Percentiles rank a stretch among this genome's conserved stretches.
These are phyloP conservation scores for Penicillium sp. DNA, from an alignment of 2,329 filamentous ascomycete species.

Conservation along the genomic window DNA sequence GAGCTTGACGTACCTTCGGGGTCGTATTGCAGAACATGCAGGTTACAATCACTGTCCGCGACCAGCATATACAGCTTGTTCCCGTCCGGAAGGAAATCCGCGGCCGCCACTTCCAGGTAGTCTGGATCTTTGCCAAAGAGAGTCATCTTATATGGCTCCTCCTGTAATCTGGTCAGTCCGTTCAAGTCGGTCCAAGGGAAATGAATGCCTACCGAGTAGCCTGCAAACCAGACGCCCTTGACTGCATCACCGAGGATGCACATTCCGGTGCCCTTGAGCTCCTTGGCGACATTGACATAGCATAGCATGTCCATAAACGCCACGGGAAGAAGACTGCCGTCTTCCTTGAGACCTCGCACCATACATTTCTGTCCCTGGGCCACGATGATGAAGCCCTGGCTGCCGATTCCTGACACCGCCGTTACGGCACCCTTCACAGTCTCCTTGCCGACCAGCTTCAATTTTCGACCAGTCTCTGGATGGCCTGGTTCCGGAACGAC, in stretches of 20 bases:
- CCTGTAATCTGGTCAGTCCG: slow-evolving; percentile 40
- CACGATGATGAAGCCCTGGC: slow-evolving; percentile 79
- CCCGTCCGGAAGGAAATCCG: slow-evolving; percentile 83
- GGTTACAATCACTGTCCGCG: slow-evolving; percentile 74
- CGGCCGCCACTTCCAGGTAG: slow-evolving; percentile 69
- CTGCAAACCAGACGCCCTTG: slow-evolving; percentile 93
- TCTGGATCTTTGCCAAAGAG: slow-evolving; percentile 83
- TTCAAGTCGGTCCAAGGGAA: no score
- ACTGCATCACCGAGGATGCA: slow-evolving; percentile 83
- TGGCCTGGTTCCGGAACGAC: slow-evolving; percentile 84
- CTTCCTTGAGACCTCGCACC: slow-evolving; percentile 92
- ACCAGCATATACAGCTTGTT: slow-evolving; percentile 77
- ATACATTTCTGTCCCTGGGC: slow-evolving; percentile 97
- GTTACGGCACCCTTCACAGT: slow-evolving; percentile 91
- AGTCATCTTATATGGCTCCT: slow-evolving; percentile 94
- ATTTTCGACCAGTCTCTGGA: slow-evolving; percentile 76
- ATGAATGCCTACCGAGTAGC: slow-evolving; percentile 62
- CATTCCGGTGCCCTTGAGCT: slow-evolving; percentile 75
- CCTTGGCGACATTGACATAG: slow-evolving; percentile 80
- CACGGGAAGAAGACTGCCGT: slow-evolving; percentile 84
- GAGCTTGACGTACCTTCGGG: slow-evolving; percentile 67
- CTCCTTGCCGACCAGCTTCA: slow-evolving; percentile 83
- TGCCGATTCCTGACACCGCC: slow-evolving; percentile 75
- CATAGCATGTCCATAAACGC: slow-evolving; percentile 98
- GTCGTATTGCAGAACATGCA: slow-evolving; percentile 89